A percentile compares a stretch with the other conserved stretches of the same genome.
phyloP scores from a whole-genome alignment of 2,329 filamentous ascomycete species.

The Orbilia javanica region DNA sequence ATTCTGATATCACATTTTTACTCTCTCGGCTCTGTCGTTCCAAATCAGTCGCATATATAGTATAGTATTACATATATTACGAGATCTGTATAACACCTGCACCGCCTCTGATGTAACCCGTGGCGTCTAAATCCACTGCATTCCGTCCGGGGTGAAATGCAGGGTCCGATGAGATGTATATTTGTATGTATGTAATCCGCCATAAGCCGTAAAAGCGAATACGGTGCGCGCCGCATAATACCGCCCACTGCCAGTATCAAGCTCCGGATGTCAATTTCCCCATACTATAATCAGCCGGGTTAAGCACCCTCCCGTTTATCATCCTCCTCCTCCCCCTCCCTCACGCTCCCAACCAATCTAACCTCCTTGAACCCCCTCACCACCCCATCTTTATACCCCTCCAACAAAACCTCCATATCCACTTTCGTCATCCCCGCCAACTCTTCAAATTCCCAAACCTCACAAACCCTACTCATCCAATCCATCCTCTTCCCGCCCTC shows the following conservation, averaged over 20 bases:
- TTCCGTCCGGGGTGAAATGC: neutral
- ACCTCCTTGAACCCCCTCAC: slow-evolving; percentile 58
- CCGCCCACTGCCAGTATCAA: too few relatives aligned
- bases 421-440: slow-evolving; percentile 83
- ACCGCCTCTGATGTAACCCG: slow-evolving; percentile 15
- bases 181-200: neutral
- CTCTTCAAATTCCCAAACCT: slow-evolving; percentile 85
- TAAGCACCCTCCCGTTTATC: slow-evolving; percentile 46
- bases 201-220: too few relatives aligned
- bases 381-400: slow-evolving; percentile 57
- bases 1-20: slow-evolving; percentile 34
- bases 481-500: slow-evolving; percentile 90
- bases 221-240: neutral
- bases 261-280: too few relatives aligned
- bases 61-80: neutral
- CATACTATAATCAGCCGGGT: neutral
- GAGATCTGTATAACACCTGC: neutral
- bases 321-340: slow-evolving; percentile 44
- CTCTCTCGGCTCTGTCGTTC: neutral
- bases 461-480: slow-evolving; percentile 94
- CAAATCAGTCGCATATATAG: slow-evolving; percentile 7
- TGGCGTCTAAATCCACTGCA: slow-evolving; percentile 5
- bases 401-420: slow-evolving; percentile 84
- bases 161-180: slow-evolving; percentile 6
- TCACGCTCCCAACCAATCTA: slow-evolving; percentile 39